These are phyloP conservation scores for Gliomastix tumulicola DNA, from an alignment of 2,329 filamentous ascomycete species.

Conservation along the genomic window DNA sequence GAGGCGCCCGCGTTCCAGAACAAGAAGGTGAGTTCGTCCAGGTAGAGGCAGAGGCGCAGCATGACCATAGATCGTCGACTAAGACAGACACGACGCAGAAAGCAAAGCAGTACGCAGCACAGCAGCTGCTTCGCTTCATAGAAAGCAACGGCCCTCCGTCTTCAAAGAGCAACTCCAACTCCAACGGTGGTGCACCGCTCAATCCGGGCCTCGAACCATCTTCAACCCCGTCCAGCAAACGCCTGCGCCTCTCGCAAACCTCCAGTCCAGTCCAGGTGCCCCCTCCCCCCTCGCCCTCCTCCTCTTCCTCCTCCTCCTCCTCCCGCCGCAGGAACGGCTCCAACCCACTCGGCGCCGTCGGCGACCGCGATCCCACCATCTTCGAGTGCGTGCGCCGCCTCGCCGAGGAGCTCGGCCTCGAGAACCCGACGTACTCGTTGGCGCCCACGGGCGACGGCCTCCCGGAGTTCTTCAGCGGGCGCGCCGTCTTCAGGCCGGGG, in stretches of 20 bases:
- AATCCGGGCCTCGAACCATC: no score
- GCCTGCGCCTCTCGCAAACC: no score
- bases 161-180: no score
- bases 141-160: no score
- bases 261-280: no score
- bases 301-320: not conserved
- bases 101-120: slow-evolving; percentile 47
- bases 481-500: slow-evolving; percentile 22
- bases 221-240: no score
- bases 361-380: slow-evolving; percentile 7
- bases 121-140: slow-evolving; percentile 35
- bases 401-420: slow-evolving; percentile 21
- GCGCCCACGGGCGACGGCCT: slow-evolving; percentile 8
- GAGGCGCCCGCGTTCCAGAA: slow-evolving; percentile 27
- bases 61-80: no score
- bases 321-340: not conserved
- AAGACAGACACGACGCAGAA: slow-evolving; percentile 15
- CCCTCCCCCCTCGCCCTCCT: no score
- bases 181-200: no score
- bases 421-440: slow-evolving; percentile 24
- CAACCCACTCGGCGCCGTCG: no score
- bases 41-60: no score
- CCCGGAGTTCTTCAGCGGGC: slow-evolving; percentile 25
- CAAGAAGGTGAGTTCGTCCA: slow-evolving; percentile 33
- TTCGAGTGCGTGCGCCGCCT: slow-evolving; percentile 21